These are phyloP conservation scores for Aspergillus pseudotamarii DNA, from an alignment of 2,329 filamentous ascomycete genomes.

Conservation along the genomic window DNA sequence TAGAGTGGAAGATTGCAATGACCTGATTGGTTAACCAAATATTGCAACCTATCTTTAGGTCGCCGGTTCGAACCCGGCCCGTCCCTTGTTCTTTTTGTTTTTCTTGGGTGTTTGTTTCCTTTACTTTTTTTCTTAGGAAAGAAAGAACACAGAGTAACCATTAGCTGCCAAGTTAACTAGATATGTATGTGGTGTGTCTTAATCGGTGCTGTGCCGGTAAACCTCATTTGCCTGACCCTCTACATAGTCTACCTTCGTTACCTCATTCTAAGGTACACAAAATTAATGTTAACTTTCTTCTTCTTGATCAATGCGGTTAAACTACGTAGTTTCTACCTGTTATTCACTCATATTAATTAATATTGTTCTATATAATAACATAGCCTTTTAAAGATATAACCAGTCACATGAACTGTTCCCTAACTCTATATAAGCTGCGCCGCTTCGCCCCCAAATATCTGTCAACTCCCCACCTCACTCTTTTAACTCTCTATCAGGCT, in stretches of 20 bases:
- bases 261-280: too few species aligned
- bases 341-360: too few species aligned
- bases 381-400: background rate
- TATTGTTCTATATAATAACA: too few species aligned
- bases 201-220: too few species aligned
- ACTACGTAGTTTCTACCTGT: too few species aligned
- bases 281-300: too few species aligned
- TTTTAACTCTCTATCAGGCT: background rate
- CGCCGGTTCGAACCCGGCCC: constrained; percentile 1
- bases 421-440: background rate
- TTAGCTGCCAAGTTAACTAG: too few species aligned
- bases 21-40: background rate
- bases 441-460: background rate
- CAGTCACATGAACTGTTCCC: background rate
- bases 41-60: constrained; percentile 6
- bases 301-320: too few species aligned
- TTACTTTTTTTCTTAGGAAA: background rate
- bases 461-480: background rate
- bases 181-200: background rate
- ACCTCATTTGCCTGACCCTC: too few species aligned
- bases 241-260: too few species aligned
- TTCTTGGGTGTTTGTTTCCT: background rate
- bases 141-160: too few species aligned
- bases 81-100: background rate
- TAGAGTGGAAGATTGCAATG: constrained; percentile 5